Base-by-base conservation (phyloP, 495 filamentous ascomycete genomes). In the Trypethelium eluteriae region DNA sequence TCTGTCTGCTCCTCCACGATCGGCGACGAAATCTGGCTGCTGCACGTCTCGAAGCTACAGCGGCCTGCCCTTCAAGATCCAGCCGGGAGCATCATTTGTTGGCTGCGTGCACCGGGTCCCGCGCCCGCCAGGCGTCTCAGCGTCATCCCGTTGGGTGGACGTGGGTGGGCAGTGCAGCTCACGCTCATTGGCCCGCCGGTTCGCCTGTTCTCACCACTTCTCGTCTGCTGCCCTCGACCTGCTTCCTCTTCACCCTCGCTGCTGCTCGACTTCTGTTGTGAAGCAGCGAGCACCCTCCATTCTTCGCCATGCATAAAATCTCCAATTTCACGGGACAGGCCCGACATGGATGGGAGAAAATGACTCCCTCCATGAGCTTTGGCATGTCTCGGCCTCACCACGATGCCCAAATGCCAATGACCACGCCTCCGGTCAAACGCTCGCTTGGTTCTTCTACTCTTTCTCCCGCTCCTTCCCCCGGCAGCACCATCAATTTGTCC, bases 311-410 rank as follows among this genome's bases (percentile, higher is more conserved):
- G 92, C 93, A 96, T 83, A 95, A 93, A 81, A 87, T 96, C 74
- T 86, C 88, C 78, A 93, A 90, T 79, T 91, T 95, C 73, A 87
- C 86, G 70, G 85, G 85, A 76, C 79, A 81, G 70, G 86, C 86
- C 83, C 89, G 92, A 81, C 91, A 95, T 86, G 93, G 91, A 83
- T 90, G 89, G 83, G 91, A 95, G 81, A 86, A 90, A 82, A 93
- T 94, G 85, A 85, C 85, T 74, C 90, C 89, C 70, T 88, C 90
- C 36, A 72, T 76, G 69, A 73, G 73, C 69, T 79, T 79, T 66
- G 70, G 70, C 81, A 91, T 91, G 84, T 88, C 86, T 67, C 81
- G 85, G 74, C 86, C 87, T 73, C 70, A 68, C 44, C 69, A 59
- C 62, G 86, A 88, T 72, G 85, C 87, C 80, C 88, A 90, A 71